Evolutionary conservation across 1,284 basidiomycete species (phyloP), one percentile per base, ranked within the genome.

Genomic region (Pyrrhoderma lamaoense): DNA sequence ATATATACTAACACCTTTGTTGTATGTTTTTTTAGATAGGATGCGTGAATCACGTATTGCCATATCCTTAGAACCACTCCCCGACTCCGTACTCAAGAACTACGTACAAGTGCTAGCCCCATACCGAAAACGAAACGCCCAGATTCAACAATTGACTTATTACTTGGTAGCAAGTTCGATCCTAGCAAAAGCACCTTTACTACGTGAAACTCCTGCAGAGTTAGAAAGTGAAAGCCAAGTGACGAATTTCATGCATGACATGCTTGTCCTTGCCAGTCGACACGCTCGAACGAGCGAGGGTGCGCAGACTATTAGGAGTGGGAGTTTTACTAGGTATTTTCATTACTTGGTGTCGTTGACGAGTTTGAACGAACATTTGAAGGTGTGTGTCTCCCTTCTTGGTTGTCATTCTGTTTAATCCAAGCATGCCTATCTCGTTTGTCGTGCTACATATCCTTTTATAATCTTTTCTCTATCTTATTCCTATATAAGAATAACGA

Each of bases 121-220:
- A 11, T 65, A 64, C 44, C 58, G 63, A 3, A 53, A 59, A n/a
- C 54, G 59, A 2, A 58, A 61, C 25, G 56, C 50, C 3, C 56
- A 57, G 18, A 57, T 62, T 18, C 51, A 55, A 22, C 62, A 63
- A 49, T 53, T 59, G 11, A 35, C 56, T 22, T 56, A 62, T 31
- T 61, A 60, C 51, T 49, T 63, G 19, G 51, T 56, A 8, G 60
- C 65, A 1, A 62, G 62, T 5, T 60, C 59, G 7, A 54, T 66
- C n/a, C 51, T 58, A 11, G 56, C 58, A 21, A 67, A 67, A 52
- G 54, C 57, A 8, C 65, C 65, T 1, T 60, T 67, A 7, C 59
- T 64, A 14, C 59, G 61, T 14, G 64, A 65, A 19, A 58, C 62
- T 3, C 64, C 63, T 2, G 51, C 54, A 4, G 55, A 57, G 16